phyloP scores from a whole-genome alignment of 1,284 basidiomycete genomes.

The Rhodotorula sp. region DNA sequence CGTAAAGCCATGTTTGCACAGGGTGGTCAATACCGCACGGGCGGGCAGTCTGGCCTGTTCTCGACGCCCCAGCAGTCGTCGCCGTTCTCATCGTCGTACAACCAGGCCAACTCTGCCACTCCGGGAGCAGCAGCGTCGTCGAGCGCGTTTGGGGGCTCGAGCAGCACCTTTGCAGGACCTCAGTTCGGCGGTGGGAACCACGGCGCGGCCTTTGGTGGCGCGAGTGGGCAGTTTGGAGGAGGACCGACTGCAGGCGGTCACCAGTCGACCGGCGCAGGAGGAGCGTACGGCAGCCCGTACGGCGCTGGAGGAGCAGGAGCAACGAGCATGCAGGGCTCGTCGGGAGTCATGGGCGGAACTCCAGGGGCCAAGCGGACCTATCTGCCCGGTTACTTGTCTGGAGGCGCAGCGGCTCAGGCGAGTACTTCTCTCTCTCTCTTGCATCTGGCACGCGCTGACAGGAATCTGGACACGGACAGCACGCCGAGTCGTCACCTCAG shows the following conservation, averaged over 20 bases:
- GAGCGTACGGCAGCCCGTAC: conserved; percentile 14
- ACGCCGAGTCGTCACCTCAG: conserved; percentile 34
- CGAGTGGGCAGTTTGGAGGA: conserved; percentile 15
- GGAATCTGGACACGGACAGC: neutral
- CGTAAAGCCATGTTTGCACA: conserved; percentile 15
- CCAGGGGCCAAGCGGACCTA: conserved; percentile 29
- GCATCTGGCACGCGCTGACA: neutral
- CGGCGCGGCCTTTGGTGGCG: conserved; percentile 4
- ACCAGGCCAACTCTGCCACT: too few species aligned
- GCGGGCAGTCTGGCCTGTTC: conserved; percentile 4
- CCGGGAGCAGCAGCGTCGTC: conserved; percentile 8
- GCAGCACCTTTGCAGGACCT: conserved; percentile 21
- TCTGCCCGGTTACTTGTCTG: conserved; percentile 36
- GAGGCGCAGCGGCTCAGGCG: conserved; percentile 28
- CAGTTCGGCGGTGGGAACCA: conserved; percentile 28
- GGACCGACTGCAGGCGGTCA: neutral
- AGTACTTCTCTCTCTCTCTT: neutral
- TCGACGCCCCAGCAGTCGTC: conserved; percentile 6
- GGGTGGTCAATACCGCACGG: conserved; percentile 15
- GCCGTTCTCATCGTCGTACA: neutral
- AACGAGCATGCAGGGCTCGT: conserved; percentile 10
- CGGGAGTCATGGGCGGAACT: neutral
- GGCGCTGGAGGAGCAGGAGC: neutral
- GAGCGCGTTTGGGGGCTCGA: neutral
- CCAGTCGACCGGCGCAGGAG: neutral